Evolutionary conservation across 2,329 filamentous ascomycete genomes (phyloP).

Genomic region (Knufia fluminis): DNA sequence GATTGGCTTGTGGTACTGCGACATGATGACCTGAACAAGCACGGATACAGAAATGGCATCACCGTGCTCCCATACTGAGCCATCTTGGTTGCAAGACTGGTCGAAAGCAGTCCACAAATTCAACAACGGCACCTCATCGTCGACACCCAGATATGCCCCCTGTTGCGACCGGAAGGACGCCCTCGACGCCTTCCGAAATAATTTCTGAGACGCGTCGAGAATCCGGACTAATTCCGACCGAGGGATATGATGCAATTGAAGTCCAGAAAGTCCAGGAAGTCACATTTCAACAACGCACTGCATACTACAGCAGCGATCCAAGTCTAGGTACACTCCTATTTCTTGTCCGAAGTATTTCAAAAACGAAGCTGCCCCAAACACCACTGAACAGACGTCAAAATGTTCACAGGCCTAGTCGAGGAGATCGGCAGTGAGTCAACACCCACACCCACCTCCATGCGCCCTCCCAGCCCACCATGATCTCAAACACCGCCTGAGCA

Average conservation of each 20-base stretch:
- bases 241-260: not conserved
- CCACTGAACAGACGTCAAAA: constrained; percentile 30
- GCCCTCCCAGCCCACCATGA: not conserved
- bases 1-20: not conserved
- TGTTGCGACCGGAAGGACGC: too few relatives aligned
- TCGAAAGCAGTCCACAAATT: not conserved
- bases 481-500: too few relatives aligned
- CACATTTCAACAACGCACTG: not conserved
- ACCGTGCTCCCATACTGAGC: constrained; percentile 9
- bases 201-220: not conserved
- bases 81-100: not conserved
- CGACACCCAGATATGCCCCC: too few relatives aligned
- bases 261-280: not conserved
- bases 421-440: constrained; percentile 70
- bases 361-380: too few relatives aligned
- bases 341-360: too few relatives aligned
- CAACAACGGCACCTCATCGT: too few relatives aligned
- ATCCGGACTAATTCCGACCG: not conserved
- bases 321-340: too few relatives aligned
- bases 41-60: constrained; percentile 31
- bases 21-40: constrained; percentile 12
- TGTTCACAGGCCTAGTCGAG: constrained; percentile 96
- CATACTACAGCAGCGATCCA: too few relatives aligned
- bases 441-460: not conserved
- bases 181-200: not conserved